phyloP scores from a whole-genome alignment of 2,329 filamentous ascomycete species.

The Colletotrichum sp. region DNA sequence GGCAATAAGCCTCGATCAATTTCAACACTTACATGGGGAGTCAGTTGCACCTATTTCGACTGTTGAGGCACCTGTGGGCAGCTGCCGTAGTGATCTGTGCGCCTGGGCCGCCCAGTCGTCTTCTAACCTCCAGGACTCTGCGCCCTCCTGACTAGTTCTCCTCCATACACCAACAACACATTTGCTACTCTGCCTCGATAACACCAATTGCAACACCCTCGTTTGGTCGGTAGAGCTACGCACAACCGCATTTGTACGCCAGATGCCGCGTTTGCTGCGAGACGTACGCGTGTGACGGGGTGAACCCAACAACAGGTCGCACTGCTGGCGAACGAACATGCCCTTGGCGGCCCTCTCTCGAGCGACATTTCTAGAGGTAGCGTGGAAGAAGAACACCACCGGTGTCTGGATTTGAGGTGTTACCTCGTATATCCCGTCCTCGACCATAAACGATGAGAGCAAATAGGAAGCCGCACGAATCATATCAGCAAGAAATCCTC shows the following conservation, averaged over 20 bases:
- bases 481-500: not conserved
- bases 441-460: not conserved
- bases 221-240: not conserved
- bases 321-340: not conserved
- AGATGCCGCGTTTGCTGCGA: not conserved
- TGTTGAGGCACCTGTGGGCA: accelerated
- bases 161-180: not conserved
- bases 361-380: not conserved
- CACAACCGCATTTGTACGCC: not conserved
- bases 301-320: not conserved
- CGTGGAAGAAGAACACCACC: not conserved
- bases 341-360: not conserved
- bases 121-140: not conserved
- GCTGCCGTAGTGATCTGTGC: not conserved
- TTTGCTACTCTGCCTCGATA: not conserved
- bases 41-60: not conserved
- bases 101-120: not conserved
- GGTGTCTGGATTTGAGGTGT: not conserved
- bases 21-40: not conserved
- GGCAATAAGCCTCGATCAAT: not conserved
- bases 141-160: not conserved
- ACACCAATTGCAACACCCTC: not conserved
- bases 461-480: not conserved
- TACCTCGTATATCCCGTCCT: not conserved
- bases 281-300: not conserved